phyloP scores from a whole-genome alignment of 2,329 filamentous ascomycete species.

The Penicillium sp. region DNA sequence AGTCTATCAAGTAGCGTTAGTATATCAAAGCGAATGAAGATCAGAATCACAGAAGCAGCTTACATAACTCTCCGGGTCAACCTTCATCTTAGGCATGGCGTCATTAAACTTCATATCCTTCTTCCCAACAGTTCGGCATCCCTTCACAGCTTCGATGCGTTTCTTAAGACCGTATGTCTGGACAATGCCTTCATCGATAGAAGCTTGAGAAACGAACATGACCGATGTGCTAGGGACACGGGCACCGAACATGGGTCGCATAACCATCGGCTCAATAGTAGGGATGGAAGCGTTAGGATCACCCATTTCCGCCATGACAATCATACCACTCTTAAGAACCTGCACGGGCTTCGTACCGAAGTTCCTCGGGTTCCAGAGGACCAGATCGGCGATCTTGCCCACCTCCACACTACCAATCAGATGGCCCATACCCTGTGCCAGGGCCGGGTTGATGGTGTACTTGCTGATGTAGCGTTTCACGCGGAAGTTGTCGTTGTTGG shows the following conservation, averaged over 20 bases:
- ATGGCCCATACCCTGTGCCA: constrained; percentile 88
- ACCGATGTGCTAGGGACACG: constrained; percentile 71
- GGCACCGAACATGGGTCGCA: constrained; percentile 79
- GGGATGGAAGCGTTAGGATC: constrained; percentile 84
- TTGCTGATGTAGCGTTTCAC: constrained; percentile 94
- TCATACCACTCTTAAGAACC: constrained; percentile 86
- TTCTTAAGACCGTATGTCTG: constrained; percentile 75
- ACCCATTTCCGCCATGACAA: constrained; percentile 81
- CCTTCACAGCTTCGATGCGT: constrained; percentile 75
- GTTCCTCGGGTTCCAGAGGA: constrained; percentile 79
- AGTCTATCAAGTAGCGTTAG: constrained; percentile 38
- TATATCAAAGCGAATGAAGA: background rate
- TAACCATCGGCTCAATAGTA: constrained; percentile 79
- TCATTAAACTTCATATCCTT: constrained; percentile 90
- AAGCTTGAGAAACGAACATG: constrained; percentile 77
- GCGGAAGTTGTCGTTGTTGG: constrained; percentile 82
- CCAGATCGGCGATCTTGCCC: constrained; percentile 86
- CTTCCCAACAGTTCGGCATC: constrained; percentile 75
- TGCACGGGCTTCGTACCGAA: constrained; percentile 84
- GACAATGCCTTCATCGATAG: constrained; percentile 66
- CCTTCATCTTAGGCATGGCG: constrained; percentile 78
- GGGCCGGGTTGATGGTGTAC: constrained; percentile 92
- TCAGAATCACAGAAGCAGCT: constrained; percentile 28
- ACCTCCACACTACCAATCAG: constrained; percentile 83
- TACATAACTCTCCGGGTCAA: constrained; percentile 86